Evolutionary conservation across 805 yeast species (phyloP), one percentile per base, ranked within the genome.

Genomic region (Candida verbasci): DNA sequence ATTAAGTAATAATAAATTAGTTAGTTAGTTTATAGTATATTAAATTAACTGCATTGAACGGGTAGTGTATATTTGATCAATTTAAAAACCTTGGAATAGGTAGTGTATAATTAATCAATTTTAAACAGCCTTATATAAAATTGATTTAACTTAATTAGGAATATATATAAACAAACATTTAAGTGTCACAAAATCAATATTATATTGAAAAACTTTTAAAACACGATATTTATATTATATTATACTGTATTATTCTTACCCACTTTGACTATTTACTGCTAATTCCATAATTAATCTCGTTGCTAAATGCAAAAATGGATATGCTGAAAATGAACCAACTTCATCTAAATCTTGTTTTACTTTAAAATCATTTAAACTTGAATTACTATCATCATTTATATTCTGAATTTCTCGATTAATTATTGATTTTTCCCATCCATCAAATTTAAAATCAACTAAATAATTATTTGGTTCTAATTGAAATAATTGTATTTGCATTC

Each of bases 381-480:
- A 12, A 28, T 24, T 34, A 22, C 41, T 38, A 29, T 44, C 31
- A 27, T 20, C 27, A 4, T 20, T 3, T 5, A 3, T 9, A 5
- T 7, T 6, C 10, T 11, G 25, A 7, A 7, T 8, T 12, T 12
- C 12, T 11, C 17, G 16, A 6, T 27, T n/a, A 25, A 29, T 36
- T 11, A 23, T 15, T 2, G 41, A 23, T 9, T 40, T 49, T 54
- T 89, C 97, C 95, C 97, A 91, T 1, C 97, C 97, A 57, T 91
- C 97, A 56, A 91, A 93, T 61, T 93, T 93, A 70, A 93, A 93
- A 60, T 93, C 98, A 8, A 93, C 97, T 35, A 93, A 69, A 54
- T 93, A 93, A 56, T 91, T 91, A 60, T 93, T 91, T 30, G 95
- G 96, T 56, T 93, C 98, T 44, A 93, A 70, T 57, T 91, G 97